Conservation (phyloP, 116 monocot genomes). For the Trichopus zeylanicus region DNA sequence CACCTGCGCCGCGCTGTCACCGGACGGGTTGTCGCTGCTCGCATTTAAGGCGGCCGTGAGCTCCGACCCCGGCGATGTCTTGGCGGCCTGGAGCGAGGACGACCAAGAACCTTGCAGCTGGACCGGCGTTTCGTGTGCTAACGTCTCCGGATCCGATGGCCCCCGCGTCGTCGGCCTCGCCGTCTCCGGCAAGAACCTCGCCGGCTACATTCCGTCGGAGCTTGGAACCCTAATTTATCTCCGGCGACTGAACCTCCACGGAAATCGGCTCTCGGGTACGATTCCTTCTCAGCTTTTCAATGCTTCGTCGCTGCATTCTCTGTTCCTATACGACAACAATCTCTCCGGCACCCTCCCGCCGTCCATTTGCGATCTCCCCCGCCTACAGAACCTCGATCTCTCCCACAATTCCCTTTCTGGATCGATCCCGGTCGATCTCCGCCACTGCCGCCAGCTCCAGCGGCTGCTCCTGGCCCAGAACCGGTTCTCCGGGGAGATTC, state of each 20-base stretch:
- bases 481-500: slow-evolving; percentile 50
- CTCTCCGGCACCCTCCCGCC: slow-evolving; percentile 65
- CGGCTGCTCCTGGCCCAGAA: slow-evolving; percentile 49
- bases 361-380: slow-evolving; percentile 45
- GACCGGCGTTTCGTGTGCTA: slow-evolving; percentile 72
- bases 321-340: slow-evolving; percentile 81
- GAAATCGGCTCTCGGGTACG: slow-evolving; percentile 14
- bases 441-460: slow-evolving; percentile 60
- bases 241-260: slow-evolving; percentile 69
- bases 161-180: slow-evolving; percentile 73
- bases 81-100: slow-evolving; percentile 42
- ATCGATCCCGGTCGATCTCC: slow-evolving; percentile 32
- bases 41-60: slow-evolving; percentile 85
- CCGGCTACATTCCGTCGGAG: slow-evolving; percentile 92
- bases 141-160: slow-evolving; percentile 40
- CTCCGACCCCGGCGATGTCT: slow-evolving; percentile 48
- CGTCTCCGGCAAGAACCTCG: slow-evolving; percentile 62
- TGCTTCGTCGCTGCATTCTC: slow-evolving; percentile 78
- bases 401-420: slow-evolving; percentile 62
- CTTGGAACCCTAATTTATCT: slow-evolving; percentile 65
- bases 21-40: slow-evolving; percentile 76
- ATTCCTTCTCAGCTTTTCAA: slow-evolving; percentile 46
- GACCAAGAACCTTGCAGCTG: slow-evolving; percentile 76
- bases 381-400: slow-evolving; percentile 84
- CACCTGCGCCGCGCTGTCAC: slow-evolving; percentile 28